These are phyloP conservation scores for Polytrichum formosum DNA, from an alignment of 225 moss, liverwort and hornwort species.

Conservation along the genomic window DNA sequence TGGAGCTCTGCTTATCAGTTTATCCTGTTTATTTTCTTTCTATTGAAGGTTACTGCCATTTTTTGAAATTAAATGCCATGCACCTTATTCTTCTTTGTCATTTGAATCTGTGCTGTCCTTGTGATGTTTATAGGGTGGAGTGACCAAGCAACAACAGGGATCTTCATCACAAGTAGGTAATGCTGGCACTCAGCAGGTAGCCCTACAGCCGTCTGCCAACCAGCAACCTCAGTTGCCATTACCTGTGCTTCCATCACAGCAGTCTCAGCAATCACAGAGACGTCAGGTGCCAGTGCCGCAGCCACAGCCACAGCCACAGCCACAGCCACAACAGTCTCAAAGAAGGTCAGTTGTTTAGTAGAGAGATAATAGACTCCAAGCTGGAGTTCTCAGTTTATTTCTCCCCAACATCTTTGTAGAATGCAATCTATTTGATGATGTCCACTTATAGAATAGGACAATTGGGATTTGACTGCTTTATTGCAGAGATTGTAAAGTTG, in stretches of 20 bases:
- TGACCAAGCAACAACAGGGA: conserved; percentile 23
- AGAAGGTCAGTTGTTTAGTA: conserved; percentile 27
- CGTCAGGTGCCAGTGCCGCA: conserved; percentile 22
- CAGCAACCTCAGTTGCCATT: conserved; percentile 29
- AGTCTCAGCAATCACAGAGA: conserved; percentile 22
- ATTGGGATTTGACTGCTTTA: not conserved
- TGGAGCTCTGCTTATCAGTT: too few relatives aligned
- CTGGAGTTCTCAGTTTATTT: conserved; percentile 2
- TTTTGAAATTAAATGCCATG: too few relatives aligned
- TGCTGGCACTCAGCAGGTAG: conserved; percentile 10
- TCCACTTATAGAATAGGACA: too few relatives aligned
- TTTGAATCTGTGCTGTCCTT: too few relatives aligned
- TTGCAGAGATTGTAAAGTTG: not conserved
- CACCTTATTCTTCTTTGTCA: too few relatives aligned
- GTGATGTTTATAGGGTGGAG: conserved; percentile 17
- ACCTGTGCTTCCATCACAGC: conserved; percentile 11
- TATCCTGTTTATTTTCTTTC: too few relatives aligned
- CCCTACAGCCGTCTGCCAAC: conserved; percentile 13
- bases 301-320: conserved; percentile 6
- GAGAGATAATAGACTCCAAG: not conserved
- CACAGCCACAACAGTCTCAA: conserved; percentile 27
- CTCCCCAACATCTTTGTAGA: not conserved
- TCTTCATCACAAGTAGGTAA: conserved; percentile 1
- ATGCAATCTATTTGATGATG: not conserved
- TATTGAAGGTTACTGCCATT: too few relatives aligned